A percentile compares a stretch with the other conserved stretches of the same genome.
phyloP scores from a whole-genome alignment of 2,329 filamentous ascomycete genomes.

The Niveomyces coronatus region DNA sequence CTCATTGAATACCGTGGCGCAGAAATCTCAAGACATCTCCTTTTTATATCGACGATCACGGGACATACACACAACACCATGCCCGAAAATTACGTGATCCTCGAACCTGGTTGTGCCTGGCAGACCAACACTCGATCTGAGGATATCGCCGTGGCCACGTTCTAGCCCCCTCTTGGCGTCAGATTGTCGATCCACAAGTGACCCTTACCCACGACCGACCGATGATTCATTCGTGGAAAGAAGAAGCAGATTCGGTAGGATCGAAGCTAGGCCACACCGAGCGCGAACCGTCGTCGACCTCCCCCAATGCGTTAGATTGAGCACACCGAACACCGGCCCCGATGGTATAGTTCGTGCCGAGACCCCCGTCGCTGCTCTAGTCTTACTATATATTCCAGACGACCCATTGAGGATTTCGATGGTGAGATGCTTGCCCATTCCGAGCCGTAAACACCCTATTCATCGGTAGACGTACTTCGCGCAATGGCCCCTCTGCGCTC shows the following conservation, averaged over 20 bases:
- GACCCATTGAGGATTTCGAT: not conserved
- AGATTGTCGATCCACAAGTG: slow-evolving; percentile 6
- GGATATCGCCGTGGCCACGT: too few relatives aligned
- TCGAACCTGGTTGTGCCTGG: too few relatives aligned
- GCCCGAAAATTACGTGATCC: too few relatives aligned
- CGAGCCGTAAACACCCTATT: not conserved
- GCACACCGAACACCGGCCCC: too few relatives aligned
- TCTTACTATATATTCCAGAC: too few relatives aligned
- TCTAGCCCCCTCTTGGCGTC: slow-evolving; percentile 8
- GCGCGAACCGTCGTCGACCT: not conserved
- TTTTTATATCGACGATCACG: too few relatives aligned
- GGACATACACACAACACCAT: too few relatives aligned
- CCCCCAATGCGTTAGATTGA: not conserved
- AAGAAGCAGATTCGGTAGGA: not conserved
- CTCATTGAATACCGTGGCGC: too few relatives aligned
- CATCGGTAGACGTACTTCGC: not conserved
- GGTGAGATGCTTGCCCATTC: not conserved
- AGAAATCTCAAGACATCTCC: too few relatives aligned
- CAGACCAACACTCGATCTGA: too few relatives aligned
- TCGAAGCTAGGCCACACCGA: not conserved
- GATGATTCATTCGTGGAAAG: slow-evolving; percentile 3
- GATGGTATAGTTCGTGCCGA: too few relatives aligned
- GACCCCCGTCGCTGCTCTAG: too few relatives aligned
- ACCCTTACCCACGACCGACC: not conserved
- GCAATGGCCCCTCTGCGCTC: slow-evolving; percentile 12